Conservation (phyloP, 805 yeast genomes). For the Candida glaebosa region DNA sequence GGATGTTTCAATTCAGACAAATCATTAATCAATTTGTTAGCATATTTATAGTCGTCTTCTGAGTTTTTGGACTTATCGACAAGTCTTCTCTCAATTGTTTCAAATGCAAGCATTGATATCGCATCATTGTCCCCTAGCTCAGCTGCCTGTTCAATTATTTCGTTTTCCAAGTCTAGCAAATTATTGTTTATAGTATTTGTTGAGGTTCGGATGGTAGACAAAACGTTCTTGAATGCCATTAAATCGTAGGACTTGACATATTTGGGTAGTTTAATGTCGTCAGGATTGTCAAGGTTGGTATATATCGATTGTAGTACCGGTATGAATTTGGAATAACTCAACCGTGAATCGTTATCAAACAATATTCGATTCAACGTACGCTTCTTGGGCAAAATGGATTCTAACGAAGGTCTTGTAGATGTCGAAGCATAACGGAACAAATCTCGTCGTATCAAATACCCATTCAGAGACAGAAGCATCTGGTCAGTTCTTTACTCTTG, state of each 20-base stretch:
- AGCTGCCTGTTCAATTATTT: constrained; percentile 77
- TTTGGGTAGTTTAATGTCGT: constrained; percentile 37
- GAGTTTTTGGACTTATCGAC: constrained; percentile 17
- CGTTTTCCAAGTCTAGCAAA: constrained; percentile 62
- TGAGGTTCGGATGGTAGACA: constrained; percentile 57
- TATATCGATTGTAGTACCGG: constrained; percentile 55
- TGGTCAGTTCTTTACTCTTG: background rate
- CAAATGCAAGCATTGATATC: constrained; percentile 66
- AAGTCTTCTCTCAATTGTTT: constrained; percentile 41
- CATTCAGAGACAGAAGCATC: background rate
- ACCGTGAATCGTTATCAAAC: constrained; percentile 63
- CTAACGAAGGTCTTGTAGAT: constrained; percentile 22
- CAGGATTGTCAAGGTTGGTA: constrained; percentile 40
- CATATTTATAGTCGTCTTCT: constrained; percentile 59
- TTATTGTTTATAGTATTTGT: constrained; percentile 58
- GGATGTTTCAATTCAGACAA: constrained; percentile 65
- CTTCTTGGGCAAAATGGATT: constrained; percentile 51
- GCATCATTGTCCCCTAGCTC: constrained; percentile 83
- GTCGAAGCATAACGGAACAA: constrained; percentile 6
- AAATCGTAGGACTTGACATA: constrained; percentile 55
- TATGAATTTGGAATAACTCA: constrained; percentile 50
- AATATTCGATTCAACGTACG: constrained; percentile 54
- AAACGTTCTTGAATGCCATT: constrained; percentile 62
- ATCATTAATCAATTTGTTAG: constrained; percentile 55
- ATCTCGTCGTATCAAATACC: background rate